phyloP scores from a whole-genome alignment of 306 rosid species.

The Luffa acutangula region DNA sequence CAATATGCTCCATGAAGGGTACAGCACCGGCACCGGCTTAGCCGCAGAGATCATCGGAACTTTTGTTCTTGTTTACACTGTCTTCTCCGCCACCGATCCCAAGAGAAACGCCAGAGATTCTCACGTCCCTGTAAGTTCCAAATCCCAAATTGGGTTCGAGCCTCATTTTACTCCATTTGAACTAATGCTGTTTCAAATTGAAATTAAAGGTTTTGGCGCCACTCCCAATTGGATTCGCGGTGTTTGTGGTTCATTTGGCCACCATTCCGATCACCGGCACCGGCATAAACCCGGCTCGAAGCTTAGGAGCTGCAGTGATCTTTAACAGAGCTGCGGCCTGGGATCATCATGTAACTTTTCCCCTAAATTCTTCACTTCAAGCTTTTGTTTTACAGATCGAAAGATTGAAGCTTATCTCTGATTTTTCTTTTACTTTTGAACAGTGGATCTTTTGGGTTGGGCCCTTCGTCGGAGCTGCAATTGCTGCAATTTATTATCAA shows the following conservation, averaged over 20 bases:
- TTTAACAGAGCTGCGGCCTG: constrained; percentile 7
- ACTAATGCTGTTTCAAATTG: neutral
- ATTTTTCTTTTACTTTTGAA: neutral
- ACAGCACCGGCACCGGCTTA: constrained; percentile 19
- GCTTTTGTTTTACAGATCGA: neutral
- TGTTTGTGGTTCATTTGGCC: constrained; percentile 21
- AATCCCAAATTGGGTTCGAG: neutral
- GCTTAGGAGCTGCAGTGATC: constrained; percentile 21
- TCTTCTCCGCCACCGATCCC: constrained; percentile 24
- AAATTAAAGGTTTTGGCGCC: constrained; percentile 21
- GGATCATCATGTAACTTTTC: constrained; percentile 14
- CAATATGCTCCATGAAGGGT: neutral
- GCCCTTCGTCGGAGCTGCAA: constrained; percentile 20
- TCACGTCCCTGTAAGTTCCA: constrained; percentile 14
- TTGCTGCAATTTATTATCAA: constrained; percentile 11
- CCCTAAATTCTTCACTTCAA: neutral
- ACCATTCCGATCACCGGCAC: constrained; percentile 30
- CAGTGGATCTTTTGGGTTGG: constrained; percentile 29
- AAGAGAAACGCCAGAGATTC: constrained; percentile 23
- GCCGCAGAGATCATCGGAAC: constrained; percentile 25
- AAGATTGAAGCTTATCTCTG: neutral
- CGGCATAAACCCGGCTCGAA: constrained; percentile 25
- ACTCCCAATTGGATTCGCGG: constrained; percentile 25
- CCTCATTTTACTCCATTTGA: neutral
- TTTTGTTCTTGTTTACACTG: constrained; percentile 20